Base-by-base conservation (phyloP, 768 basidiomycete genomes). In the Pisolithus sp. region DNA sequence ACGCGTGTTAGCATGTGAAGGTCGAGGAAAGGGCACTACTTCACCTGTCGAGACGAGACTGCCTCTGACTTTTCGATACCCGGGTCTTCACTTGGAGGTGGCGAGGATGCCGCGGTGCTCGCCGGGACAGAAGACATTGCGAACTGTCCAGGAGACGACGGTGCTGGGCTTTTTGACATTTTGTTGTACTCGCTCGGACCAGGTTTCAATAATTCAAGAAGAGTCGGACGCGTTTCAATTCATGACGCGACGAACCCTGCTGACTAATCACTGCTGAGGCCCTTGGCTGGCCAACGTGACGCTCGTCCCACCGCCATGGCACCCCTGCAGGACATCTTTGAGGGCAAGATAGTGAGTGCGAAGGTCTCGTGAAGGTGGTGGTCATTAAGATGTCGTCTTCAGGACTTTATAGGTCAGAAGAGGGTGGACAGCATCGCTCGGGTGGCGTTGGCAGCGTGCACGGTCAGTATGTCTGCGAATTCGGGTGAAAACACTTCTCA, bases 321-420 rank as follows among this genome's bases (percentile, higher is more conserved):
- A 3, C 47, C 54, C 30, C 44, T 69, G 40, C 58, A 55, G n/a
- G 56, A 60, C 36, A 49, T 66, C 40, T 9, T 68, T 50, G 66
- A 68, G 37, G 66, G 68, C 17, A 68, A 57, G 58, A 67, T 68
- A 8, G 66, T 63, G 20, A 44, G 66, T 62, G 3, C 5, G 34
- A 15, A 34, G 45, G 9, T 12, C 8, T 18, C 1, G 28, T 45
- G 5, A 28, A 3, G 42, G 5, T 49, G 42, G 5, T 49, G 1
- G 1, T 8, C 15, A 4, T 46, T 30, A 53, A 68, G 44, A 13
- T 7, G 30, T 17, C 1, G 4, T 18, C 18, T 44, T 13, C 48
- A 68, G 66, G 66, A 68, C 46, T 68, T 69, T 54, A 52, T 66
- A 56, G 66, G 66, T 15, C 66, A 68, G 43, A 64, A 57, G 56